Percentiles rank a stretch among this genome's conserved stretches.
These are phyloP conservation scores for Kwoniella sp. DNA, from an alignment of 768 basidiomycete species.

Conservation along the genomic window DNA sequence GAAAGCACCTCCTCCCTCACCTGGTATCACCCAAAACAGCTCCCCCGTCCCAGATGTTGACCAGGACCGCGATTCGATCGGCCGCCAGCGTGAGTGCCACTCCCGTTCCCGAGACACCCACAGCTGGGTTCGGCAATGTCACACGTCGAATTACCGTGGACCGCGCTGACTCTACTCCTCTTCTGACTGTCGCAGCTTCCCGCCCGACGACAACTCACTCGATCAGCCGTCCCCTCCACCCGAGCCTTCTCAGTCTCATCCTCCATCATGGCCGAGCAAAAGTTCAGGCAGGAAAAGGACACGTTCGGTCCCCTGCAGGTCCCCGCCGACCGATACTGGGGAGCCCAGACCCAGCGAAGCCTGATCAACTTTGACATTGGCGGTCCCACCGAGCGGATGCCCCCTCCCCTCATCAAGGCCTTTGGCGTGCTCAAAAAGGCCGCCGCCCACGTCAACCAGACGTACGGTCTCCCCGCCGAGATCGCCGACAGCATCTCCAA, in stretches of 20 bases:
- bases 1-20: too few relatives aligned
- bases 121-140: too few relatives aligned
- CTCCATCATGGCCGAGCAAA: constrained; percentile 49
- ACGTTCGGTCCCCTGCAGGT: constrained; percentile 95
- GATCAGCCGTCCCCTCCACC: constrained; percentile 5
- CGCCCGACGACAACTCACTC: constrained; percentile 13
- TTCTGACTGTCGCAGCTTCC: constrained; percentile 19
- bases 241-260: constrained; percentile 20
- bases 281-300: constrained; percentile 72
- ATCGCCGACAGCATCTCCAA: constrained; percentile 81
- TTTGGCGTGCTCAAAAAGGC: constrained; percentile 98
- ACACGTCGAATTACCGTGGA: too few relatives aligned
- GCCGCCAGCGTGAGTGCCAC: constrained; percentile 38
- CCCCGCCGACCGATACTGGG: constrained; percentile 86
- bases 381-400: constrained; percentile 85
- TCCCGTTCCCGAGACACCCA: too few relatives aligned
- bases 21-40: too few relatives aligned
- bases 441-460: constrained; percentile 80
- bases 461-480: constrained; percentile 84
- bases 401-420: constrained; percentile 91
- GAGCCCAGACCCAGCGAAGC: constrained; percentile 96
- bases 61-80: constrained; percentile 28
- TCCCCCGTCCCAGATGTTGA: constrained; percentile 28
- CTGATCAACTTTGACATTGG: constrained; percentile 97
- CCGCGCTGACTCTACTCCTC: too few relatives aligned